phyloP scores from a whole-genome alignment of 2,329 filamentous ascomycete genomes.

The Alternaria dauci region DNA sequence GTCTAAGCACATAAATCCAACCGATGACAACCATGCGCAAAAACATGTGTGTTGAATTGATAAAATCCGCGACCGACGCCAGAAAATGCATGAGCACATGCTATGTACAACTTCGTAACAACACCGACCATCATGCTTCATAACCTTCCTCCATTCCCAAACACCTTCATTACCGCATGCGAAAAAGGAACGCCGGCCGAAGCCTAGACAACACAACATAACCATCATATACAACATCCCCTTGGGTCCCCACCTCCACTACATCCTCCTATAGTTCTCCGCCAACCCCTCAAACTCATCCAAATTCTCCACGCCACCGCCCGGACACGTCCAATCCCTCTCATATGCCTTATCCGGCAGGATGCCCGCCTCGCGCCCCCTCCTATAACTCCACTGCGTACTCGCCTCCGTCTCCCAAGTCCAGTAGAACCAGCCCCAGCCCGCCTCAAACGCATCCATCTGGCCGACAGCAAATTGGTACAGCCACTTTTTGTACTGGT shows the following conservation, averaged over 20 bases:
- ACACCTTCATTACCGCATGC: background rate
- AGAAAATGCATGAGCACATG: background rate
- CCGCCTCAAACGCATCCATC: slow-evolving; percentile 92
- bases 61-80: background rate
- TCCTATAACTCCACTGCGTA: slow-evolving; percentile 91
- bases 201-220: background rate
- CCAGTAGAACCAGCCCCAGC: slow-evolving; percentile 99
- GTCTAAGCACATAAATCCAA: background rate
- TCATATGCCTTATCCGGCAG: slow-evolving; percentile 67
- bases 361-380: slow-evolving; percentile 78
- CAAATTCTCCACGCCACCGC: slow-evolving; percentile 36
- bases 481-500: slow-evolving; percentile 83
- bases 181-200: background rate
- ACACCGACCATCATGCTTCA: background rate
- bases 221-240: background rate
- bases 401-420: slow-evolving; percentile 92
- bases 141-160: background rate
- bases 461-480: slow-evolving; percentile 93
- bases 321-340: slow-evolving; percentile 54
- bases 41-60: background rate
- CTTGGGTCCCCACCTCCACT: background rate
- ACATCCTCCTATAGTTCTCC: slow-evolving; percentile 52
- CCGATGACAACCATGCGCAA: background rate
- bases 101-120: background rate
- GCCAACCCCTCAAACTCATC: slow-evolving; percentile 55